Conservation (phyloP, 2,329 filamentous ascomycete genomes). For the Fusarium graminum region DNA sequence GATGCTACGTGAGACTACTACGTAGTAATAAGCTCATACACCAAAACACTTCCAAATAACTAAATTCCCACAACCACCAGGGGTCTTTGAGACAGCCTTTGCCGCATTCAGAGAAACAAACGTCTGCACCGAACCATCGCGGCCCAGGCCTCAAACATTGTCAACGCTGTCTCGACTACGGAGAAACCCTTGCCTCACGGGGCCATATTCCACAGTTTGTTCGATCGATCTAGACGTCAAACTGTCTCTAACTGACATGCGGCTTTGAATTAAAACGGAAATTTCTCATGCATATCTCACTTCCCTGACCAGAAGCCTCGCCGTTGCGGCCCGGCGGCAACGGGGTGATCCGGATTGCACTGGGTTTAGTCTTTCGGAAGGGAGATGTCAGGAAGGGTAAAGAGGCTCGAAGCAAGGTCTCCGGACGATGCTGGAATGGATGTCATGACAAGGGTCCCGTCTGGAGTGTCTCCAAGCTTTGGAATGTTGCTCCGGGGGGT, state of each 20-base stretch:
- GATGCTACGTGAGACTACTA: not conserved
- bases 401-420: not conserved
- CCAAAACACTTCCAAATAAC: not conserved
- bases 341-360: slow-evolving; percentile 11
- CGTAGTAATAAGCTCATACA: not conserved
- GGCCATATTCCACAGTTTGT: not conserved
- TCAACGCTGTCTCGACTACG: not conserved
- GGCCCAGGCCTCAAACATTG: not conserved
- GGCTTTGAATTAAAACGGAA: slow-evolving; percentile 11
- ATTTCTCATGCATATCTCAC: not conserved
- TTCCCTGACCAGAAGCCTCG: not conserved
- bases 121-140: not conserved
- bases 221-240: not conserved
- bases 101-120: not conserved
- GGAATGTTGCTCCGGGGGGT: slow-evolving; percentile 24
- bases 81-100: not conserved
- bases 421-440: slow-evolving; percentile 5
- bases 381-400: slow-evolving; percentile 1
- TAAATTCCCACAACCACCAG: not conserved
- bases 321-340: slow-evolving; percentile 32
- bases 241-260: not conserved
- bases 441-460: not conserved
- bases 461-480: slow-evolving; percentile 11
- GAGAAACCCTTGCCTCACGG: not conserved
- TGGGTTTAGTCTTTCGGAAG: slow-evolving; percentile 14